phyloP scores from a whole-genome alignment of 495 filamentous ascomycete genomes.

The Penicillium chermesinum region DNA sequence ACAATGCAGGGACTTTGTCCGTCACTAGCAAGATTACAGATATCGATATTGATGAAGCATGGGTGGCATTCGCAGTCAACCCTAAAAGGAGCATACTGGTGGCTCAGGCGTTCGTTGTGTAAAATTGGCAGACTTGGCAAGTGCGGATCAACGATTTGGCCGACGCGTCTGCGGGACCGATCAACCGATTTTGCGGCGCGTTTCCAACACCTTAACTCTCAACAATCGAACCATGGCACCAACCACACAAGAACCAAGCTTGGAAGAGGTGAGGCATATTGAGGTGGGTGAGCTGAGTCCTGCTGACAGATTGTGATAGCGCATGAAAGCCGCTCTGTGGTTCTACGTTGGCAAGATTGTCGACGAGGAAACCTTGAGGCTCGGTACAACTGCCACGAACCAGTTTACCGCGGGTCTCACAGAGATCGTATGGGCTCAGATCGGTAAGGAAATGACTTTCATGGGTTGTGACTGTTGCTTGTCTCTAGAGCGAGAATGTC shows the following conservation, averaged over 20 bases:
- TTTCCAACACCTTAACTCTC: background rate
- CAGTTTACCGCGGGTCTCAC: slow-evolving; percentile 93
- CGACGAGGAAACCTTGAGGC: slow-evolving; percentile 72
- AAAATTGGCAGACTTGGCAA: too few species aligned
- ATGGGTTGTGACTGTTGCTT: background rate
- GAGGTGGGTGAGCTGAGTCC: background rate
- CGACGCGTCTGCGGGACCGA: background rate
- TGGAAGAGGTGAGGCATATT: slow-evolving; percentile 21
- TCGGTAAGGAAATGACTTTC: slow-evolving; percentile 50
- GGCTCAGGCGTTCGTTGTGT: slow-evolving; percentile 32
- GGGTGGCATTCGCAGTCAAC: slow-evolving; percentile 27
- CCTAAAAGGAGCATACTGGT: slow-evolving; percentile 33
- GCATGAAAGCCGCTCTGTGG: slow-evolving; percentile 93
- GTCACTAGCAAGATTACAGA: background rate
- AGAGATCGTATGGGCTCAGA: slow-evolving; percentile 86
- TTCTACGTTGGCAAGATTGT: slow-evolving; percentile 82
- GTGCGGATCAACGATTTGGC: background rate
- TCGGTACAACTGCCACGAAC: slow-evolving; percentile 81
- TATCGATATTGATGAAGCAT: background rate
- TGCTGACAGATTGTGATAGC: slow-evolving; percentile 40
- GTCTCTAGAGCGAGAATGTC: background rate
- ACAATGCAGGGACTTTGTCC: background rate
- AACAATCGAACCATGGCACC: background rate
- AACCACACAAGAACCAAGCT: slow-evolving; percentile 17
- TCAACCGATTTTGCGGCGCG: background rate